Evolutionary conservation across 306 rosid genomes (phyloP), one percentile per base, ranked within the genome.

Genomic region (Fragaria nilgerrensis): DNA sequence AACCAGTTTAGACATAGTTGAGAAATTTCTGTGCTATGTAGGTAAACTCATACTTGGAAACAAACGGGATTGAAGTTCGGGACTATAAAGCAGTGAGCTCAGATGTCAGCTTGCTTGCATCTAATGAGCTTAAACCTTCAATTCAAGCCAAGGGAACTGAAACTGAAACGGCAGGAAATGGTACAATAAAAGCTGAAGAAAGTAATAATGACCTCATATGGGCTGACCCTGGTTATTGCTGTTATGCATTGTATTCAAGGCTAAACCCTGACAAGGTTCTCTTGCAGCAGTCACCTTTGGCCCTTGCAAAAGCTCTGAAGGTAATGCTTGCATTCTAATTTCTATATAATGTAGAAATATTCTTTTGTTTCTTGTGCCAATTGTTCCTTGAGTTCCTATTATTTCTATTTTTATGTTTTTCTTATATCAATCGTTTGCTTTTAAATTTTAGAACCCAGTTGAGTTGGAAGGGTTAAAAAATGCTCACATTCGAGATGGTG

Each of bases 241-340:
- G 98, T 82, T 92, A 87, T 78, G 91, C 90, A 41, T 76, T 96
- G 80, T 92, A 92, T 80, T 85, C 94, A 73, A 91, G 88, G 85
- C 83, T 92, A 84, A 87, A 84, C 71, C 71, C 88, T 72, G 92
- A 85, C 39, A 75, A 82, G 76, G 94, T 91, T 82, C 85, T 86
- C 50, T 75, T 89, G 83, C 92, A 87, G 81, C 98, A 79, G 61
- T 96, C 99, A n/a, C 99, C 99, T 80, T 81, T 96, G 93, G 98
- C 98, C 77, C 97, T 96, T 81, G 92, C 96, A 0, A 96, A 96
- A 87, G 99, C 99, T 81, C 73, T 96, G 39, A 96, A 96, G 99
- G 99, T 95, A 77, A 75, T 75, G 44, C 70, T 56, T 59, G 19
- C 63, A 37, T 75, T 19, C 47, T 32, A 3, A 1, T 41, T 2